Evolutionary conservation across 2,329 filamentous ascomycete genomes (phyloP).

Genomic region (Ramichloridium luteum): DNA sequence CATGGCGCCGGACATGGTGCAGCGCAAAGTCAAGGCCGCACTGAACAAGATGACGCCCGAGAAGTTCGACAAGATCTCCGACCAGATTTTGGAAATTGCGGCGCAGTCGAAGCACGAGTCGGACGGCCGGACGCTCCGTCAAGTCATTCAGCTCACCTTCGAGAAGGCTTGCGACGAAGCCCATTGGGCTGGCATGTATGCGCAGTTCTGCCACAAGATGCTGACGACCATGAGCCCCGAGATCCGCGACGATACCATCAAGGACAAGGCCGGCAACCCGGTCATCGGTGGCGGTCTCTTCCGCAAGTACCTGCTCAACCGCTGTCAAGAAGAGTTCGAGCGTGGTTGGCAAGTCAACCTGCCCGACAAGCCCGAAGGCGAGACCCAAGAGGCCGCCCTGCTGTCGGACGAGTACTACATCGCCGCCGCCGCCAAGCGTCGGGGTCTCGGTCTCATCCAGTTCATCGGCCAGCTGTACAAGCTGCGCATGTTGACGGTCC

Average conservation of each 20-base stretch:
- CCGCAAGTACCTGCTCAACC: conserved; percentile 96
- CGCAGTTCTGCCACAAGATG: conserved; percentile 97
- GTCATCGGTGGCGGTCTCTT: conserved; percentile 89
- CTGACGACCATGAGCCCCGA: conserved; percentile 87
- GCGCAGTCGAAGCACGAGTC: conserved; percentile 90
- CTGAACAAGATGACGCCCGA: conserved; percentile 99
- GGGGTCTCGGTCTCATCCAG: conserved; percentile 92
- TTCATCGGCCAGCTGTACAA: conserved; percentile 99
- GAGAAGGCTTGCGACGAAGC: conserved; percentile 98
- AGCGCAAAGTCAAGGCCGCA: conserved; percentile 96
- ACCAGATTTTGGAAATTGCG: conserved; percentile 85
- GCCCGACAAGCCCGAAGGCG: conserved; percentile 62
- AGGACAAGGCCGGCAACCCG: conserved; percentile 76
- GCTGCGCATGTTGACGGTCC: conserved; percentile 93
- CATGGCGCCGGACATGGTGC: conserved; percentile 83
- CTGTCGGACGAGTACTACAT: conserved; percentile 94
- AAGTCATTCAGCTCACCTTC: conserved; percentile 97
- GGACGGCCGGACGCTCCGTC: conserved; percentile 85
- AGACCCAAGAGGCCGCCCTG: conserved; percentile 61
- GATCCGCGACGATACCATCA: conserved; percentile 89
- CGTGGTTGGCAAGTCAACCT: conserved; percentile 90
- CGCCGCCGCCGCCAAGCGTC: conserved; percentile 86
- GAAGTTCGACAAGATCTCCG: conserved; percentile 92
- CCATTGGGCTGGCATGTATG: conserved; percentile 98
- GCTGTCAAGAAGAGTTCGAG: conserved; percentile 98